phyloP scores from a whole-genome alignment of 2,329 filamentous ascomycete genomes.

The Dryadomyces sulphureus region DNA sequence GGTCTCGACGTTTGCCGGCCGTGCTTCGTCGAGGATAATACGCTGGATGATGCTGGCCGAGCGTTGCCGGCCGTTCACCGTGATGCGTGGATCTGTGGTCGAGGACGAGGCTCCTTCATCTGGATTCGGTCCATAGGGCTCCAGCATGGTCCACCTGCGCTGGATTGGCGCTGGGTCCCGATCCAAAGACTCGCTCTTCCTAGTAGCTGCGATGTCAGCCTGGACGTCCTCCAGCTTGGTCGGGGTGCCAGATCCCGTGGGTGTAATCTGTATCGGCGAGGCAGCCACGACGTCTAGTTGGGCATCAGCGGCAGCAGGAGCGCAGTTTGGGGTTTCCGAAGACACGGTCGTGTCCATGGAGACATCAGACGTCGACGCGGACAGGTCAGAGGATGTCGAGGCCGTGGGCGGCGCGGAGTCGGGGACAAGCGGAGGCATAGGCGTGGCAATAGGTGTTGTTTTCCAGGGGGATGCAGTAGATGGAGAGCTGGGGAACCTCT shows the following conservation, averaged over 20 bases:
- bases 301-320: too few relatives aligned
- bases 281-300: too few relatives aligned
- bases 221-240: constrained; percentile 17
- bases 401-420: neutral
- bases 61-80: constrained; percentile 23
- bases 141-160: constrained; percentile 20
- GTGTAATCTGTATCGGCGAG: too few relatives aligned
- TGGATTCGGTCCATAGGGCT: neutral
- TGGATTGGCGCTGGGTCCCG: constrained; percentile 15
- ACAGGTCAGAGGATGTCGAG: neutral
- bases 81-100: constrained; percentile 16
- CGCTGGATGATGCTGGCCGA: constrained; percentile 49
- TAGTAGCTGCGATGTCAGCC: too few relatives aligned
- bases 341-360: neutral
- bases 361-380: neutral
- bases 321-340: neutral
- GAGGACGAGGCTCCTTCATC: constrained; percentile 11
- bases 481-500: neutral
- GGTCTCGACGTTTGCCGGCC: constrained; percentile 26
- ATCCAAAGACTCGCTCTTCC: constrained; percentile 7
- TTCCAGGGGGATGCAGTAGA: neutral
- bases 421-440: neutral
- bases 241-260: constrained; percentile 6
- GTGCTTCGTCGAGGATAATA: constrained; percentile 36
- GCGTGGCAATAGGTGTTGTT: constrained; percentile 4